A percentile compares a stretch with the other conserved stretches of the same genome.
Evolutionary conservation across 2,329 filamentous ascomycete genomes (phyloP).

Genomic region (Emericellopsis atlantica): DNA sequence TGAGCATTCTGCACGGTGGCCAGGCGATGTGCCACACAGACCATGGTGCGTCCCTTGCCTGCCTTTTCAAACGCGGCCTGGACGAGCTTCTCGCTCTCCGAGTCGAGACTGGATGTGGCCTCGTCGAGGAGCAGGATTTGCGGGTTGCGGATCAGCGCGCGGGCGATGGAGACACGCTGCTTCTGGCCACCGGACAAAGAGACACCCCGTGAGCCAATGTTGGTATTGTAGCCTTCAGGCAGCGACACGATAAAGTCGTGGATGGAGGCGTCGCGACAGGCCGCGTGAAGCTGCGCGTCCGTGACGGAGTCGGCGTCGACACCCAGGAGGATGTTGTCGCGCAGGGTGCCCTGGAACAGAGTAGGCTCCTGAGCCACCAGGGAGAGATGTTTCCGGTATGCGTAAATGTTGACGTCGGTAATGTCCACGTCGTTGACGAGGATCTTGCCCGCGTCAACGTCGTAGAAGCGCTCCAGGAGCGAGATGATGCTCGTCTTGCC

Average conservation of each 20-base stretch:
- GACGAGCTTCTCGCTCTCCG: conserved; percentile 47
- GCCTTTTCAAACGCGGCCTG: conserved; percentile 57
- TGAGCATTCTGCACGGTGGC: conserved; percentile 70
- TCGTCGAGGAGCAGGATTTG: conserved; percentile 59
- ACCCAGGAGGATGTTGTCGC: conserved; percentile 58
- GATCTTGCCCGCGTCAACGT: conserved; percentile 50
- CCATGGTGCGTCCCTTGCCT: conserved; percentile 47
- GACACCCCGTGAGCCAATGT: conserved; percentile 54
- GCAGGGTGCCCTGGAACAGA: conserved; percentile 56
- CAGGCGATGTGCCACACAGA: conserved; percentile 67
- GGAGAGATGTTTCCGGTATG: conserved; percentile 52
- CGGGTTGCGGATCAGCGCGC: conserved; percentile 55
- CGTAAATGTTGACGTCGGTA: conserved; percentile 39
- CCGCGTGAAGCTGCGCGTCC: conserved; percentile 37
- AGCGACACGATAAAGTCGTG: conserved; percentile 59
- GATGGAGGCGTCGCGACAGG: conserved; percentile 51
- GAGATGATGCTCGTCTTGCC: conserved; percentile 63
- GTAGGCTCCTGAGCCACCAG: conserved; percentile 66
- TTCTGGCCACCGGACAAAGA: conserved; percentile 61
- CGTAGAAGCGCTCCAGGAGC: conserved; percentile 57
- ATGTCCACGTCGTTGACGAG: conserved; percentile 52
- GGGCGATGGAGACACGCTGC: conserved; percentile 57
- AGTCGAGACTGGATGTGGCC: conserved; percentile 58
- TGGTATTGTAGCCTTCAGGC: conserved; percentile 55
- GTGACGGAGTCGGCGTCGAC: conserved; percentile 39